A percentile compares a stretch with the other conserved stretches of the same genome.
Evolutionary conservation across 805 yeast genomes (phyloP).

Genomic region (Yarrowia sp.): DNA sequence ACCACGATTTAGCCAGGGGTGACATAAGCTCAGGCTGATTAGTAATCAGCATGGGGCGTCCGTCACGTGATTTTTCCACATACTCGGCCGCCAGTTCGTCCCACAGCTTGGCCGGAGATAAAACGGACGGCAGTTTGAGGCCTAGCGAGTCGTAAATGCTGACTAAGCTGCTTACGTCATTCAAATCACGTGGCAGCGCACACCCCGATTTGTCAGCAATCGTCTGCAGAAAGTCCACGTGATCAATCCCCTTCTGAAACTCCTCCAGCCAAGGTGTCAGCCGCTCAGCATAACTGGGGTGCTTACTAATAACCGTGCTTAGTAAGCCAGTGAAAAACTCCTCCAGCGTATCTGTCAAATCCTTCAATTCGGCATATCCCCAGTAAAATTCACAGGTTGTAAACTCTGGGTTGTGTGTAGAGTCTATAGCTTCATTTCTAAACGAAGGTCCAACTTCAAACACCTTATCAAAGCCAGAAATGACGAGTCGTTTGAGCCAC

Average conservation of each 20-base stretch:
- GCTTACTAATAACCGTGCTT: slow-evolving; percentile 34
- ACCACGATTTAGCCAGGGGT: slow-evolving; percentile 76
- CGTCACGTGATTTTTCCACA: slow-evolving; percentile 47
- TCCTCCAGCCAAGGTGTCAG: slow-evolving; percentile 8
- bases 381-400: slow-evolving; percentile 88
- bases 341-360: slow-evolving; percentile 65
- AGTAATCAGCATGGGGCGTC: slow-evolving; percentile 65
- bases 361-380: slow-evolving; percentile 62
- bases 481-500: slow-evolving; percentile 81
- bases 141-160: slow-evolving; percentile 44
- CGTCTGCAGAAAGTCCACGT: slow-evolving; percentile 65
- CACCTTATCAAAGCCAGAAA: slow-evolving; percentile 81
- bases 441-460: slow-evolving; percentile 79
- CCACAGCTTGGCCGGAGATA: slow-evolving; percentile 49
- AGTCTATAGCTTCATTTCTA: slow-evolving; percentile 90
- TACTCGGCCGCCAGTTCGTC: slow-evolving; percentile 60
- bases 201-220: slow-evolving; percentile 55
- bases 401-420: slow-evolving; percentile 93
- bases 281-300: slow-evolving; percentile 29
- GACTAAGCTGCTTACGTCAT: slow-evolving; percentile 42
- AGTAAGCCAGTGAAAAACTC: slow-evolving; percentile 49
- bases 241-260: slow-evolving; percentile 38
- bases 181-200: slow-evolving; percentile 48
- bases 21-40: slow-evolving; percentile 85
- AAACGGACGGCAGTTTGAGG: slow-evolving; percentile 36